Conservation (phyloP, 2,329 filamentous ascomycete species). For the Sordariomycetes sp. region DNA sequence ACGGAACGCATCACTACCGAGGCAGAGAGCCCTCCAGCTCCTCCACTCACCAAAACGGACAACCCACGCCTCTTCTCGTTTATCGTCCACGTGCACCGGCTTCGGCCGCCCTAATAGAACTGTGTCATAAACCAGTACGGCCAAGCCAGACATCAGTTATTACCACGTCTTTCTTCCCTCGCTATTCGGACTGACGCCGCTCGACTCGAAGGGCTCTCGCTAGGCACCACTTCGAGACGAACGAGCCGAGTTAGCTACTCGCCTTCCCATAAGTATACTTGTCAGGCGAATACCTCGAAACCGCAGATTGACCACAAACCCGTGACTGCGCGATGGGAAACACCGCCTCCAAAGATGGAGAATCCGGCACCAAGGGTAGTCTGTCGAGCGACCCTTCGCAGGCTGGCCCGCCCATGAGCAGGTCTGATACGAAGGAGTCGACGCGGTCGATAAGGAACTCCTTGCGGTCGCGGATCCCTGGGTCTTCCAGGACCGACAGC, state of each 20-base stretch:
- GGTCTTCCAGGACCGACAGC: slow-evolving; percentile 62
- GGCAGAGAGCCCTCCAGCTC: slow-evolving; percentile 15
- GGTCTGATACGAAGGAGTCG: slow-evolving; percentile 88
- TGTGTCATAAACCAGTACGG: neutral
- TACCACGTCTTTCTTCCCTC: neutral
- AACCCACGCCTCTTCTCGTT: slow-evolving; percentile 31
- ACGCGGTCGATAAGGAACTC: slow-evolving; percentile 68
- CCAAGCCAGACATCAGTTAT: neutral
- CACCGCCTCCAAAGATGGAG: slow-evolving; percentile 54
- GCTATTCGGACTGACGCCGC: neutral
- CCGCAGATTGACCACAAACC: neutral
- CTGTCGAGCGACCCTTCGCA: slow-evolving; percentile 25
- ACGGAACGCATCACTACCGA: slow-evolving; percentile 8
- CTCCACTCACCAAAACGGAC: slow-evolving; percentile 36
- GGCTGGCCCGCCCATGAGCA: slow-evolving; percentile 84
- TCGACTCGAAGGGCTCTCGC: neutral
- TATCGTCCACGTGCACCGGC: slow-evolving; percentile 18
- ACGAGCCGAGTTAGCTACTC: neutral
- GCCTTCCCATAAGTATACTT: neutral
- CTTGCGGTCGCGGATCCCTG: slow-evolving; percentile 82
- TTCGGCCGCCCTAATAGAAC: slow-evolving; percentile 1
- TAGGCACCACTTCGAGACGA: neutral
- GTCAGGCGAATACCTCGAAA: neutral
- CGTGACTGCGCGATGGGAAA: slow-evolving; percentile 54
- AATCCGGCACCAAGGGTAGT: slow-evolving; percentile 38